A percentile compares a stretch with the other conserved stretches of the same genome.
These are phyloP conservation scores for Emergomyces orientalis DNA, from an alignment of 2,329 filamentous ascomycete genomes.

Conservation along the genomic window DNA sequence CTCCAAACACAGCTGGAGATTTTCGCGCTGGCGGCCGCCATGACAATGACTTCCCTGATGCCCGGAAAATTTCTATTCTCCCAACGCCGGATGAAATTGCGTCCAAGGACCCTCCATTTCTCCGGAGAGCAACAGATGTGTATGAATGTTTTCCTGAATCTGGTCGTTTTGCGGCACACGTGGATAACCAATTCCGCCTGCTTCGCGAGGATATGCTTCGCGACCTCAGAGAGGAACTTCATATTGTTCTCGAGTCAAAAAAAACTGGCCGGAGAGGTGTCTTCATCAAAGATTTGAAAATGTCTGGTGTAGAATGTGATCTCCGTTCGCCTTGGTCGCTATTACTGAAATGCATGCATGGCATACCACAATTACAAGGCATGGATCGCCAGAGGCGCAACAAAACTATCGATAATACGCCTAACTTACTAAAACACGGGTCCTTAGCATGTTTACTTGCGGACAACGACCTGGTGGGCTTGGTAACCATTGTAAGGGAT, in stretches of 20 bases:
- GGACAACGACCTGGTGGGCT: conserved; percentile 17
- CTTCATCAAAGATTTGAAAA: conserved; percentile 4
- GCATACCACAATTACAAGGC: conserved; percentile 21
- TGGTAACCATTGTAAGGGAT: conserved; percentile 30
- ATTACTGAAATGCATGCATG: conserved; percentile 16
- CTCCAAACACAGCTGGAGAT: background rate
- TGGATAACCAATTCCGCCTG: conserved; percentile 32
- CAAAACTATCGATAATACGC: conserved; percentile 19
- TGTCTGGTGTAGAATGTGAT: conserved; percentile 5
- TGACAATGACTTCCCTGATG: conserved; percentile 30
- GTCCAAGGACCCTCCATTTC: conserved; percentile 22
- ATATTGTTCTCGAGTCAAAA: conserved; percentile 13
- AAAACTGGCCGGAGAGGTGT: conserved; percentile 9
- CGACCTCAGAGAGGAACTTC: conserved; percentile 26
- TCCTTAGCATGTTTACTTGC: conserved; percentile 25
- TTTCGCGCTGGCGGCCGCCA: conserved; percentile 25
- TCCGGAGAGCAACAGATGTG: conserved; percentile 23
- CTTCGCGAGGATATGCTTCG: conserved; percentile 29
- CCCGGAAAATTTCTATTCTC: conserved; percentile 28
- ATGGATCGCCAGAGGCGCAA: conserved; percentile 14
- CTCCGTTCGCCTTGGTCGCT: conserved; percentile 16
- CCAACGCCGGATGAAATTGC: conserved; percentile 30
- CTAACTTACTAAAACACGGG: conserved; percentile 24
- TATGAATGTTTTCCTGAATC: conserved; percentile 19
- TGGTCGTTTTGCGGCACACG: conserved; percentile 29